Base-by-base conservation (phyloP, 805 yeast genomes). In the Priceomyces haplophilus region DNA sequence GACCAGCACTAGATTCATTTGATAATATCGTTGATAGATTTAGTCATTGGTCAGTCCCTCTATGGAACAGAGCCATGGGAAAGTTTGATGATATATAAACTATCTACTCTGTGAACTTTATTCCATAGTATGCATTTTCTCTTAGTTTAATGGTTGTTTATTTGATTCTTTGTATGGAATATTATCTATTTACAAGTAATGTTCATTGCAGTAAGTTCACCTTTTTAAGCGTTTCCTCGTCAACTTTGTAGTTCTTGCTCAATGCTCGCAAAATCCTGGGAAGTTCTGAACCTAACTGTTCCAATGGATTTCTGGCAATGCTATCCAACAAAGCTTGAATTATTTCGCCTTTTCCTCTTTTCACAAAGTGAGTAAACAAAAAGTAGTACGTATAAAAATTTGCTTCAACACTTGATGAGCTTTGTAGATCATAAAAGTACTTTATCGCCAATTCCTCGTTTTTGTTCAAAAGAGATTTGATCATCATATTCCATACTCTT, bases 1-100 rank as follows among this genome's bases (percentile, higher is more conserved):
- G 99, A 53, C 99, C 99, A 0, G 99, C 96, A 0, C 68, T 89
- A 48, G 99, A 93, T 62, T 73, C 73, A 45, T 54, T 80, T 1
- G 64, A 67, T 1, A 83, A 74, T 51, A 88, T 83, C 2, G 55
- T 61, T 41, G 98, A 89, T 59, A 75, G 98, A 47, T 66, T 85
- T 40, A 62, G 62, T 17, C 83, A 76, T 53, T 87, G 90, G 83
- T 67, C 81, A 38, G 70, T 73, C 39, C 88, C 89, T 10, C 58
- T 78, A 34, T 78, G 85, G 80, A 73, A 77, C 50, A 73, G 80
- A 58, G 95, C 95, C 12, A 69, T 86, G 79, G 89, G 88, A 7
- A 72, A 66, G 45, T 52, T 59, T 37, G 56, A 58, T 33, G 53
- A 54, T 17, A 11, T 33, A 35, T 38, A 37, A 42, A 33, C n/a